Evolutionary conservation across 495 filamentous ascomycete genomes (phyloP), one percentile per base, ranked within the genome.

Genomic region (Chaetomium tenue): DNA sequence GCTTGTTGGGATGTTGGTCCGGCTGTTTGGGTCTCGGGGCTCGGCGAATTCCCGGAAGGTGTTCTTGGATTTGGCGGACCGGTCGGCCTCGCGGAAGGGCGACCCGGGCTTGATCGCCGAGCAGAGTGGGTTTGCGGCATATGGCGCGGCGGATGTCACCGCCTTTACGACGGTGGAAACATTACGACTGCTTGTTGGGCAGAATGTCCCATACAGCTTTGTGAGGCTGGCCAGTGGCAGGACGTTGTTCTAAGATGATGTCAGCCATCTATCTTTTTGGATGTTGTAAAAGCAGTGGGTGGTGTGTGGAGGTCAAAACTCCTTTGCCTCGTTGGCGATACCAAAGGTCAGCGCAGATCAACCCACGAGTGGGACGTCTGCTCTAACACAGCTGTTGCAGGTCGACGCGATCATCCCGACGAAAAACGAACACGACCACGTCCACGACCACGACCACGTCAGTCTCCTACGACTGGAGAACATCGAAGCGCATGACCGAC

Each of bases 161-260:
- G 89, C 89, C 0, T 93, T 90, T 77, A 91, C 89, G 13, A 92
- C 89, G 22, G 90, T 91, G 18, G 89, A 92, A 74, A 93, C 88
- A 40, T 75, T 93, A 12, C 79, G 90, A 52, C 68, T 93, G 66
- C 79, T 94, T 11, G 89, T 93, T 11, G 90, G 91, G 18, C 88
- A 92, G 79, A 92, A 92, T 72, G 90, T 94, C 42, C 88, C 89
- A 28, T 92, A 91, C 78, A 91, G 91, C 75, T 94, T 94, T 78
- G 90, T 92, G 42, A 75, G 90, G 46, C 79, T 93, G 77, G 89
- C 90, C 9, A 87, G 87, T 66, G 90, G 89, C 18, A 75, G 89
- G 64, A 83, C 84, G 26, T 72, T 91, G 71, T 91, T 86, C 75
- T 89, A 78, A 76, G 44, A 18, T 3, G 40, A 8, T 47, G 20